These are phyloP conservation scores for Emergomyces pasteurianus DNA, from an alignment of 2,329 filamentous ascomycete species.

Conservation along the genomic window DNA sequence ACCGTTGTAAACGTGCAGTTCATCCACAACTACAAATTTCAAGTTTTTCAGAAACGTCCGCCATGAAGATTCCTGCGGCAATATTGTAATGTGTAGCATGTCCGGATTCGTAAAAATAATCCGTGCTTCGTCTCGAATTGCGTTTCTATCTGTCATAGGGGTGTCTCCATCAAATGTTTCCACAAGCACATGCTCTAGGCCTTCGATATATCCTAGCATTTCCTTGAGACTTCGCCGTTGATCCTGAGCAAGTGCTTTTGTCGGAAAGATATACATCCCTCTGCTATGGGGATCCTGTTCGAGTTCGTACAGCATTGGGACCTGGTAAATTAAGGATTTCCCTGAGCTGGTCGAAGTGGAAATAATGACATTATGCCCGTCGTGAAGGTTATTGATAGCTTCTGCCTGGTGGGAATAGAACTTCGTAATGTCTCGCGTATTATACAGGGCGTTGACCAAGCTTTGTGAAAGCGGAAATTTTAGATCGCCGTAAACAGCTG, in stretches of 20 bases:
- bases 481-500: slow-evolving; percentile 69
- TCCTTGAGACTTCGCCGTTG: slow-evolving; percentile 81
- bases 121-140: slow-evolving; percentile 74
- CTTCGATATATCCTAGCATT: slow-evolving; percentile 67
- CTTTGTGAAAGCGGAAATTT: slow-evolving; percentile 79
- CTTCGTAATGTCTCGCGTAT: slow-evolving; percentile 71
- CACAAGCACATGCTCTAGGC: slow-evolving; percentile 61
- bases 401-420: slow-evolving; percentile 89
- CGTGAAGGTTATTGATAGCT: slow-evolving; percentile 77
- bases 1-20: slow-evolving; percentile 93
- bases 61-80: slow-evolving; percentile 88
- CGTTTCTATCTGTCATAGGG: slow-evolving; percentile 62
- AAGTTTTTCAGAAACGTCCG: slow-evolving; percentile 77
- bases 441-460: slow-evolving; percentile 92
- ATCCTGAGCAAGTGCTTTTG: slow-evolving; percentile 91
- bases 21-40: slow-evolving; percentile 80
- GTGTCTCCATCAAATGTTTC: slow-evolving; percentile 97
- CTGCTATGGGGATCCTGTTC: slow-evolving; percentile 65
- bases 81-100: slow-evolving; percentile 89
- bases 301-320: slow-evolving; percentile 78
- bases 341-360: slow-evolving; percentile 93
- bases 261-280: slow-evolving; percentile 97
- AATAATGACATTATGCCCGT: slow-evolving; percentile 78
- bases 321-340: slow-evolving; percentile 95
- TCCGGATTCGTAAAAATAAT: slow-evolving; percentile 98